Evolutionary conservation across 2,329 filamentous ascomycete species (phyloP).

Genomic region (Colletotrichum abscissum): DNA sequence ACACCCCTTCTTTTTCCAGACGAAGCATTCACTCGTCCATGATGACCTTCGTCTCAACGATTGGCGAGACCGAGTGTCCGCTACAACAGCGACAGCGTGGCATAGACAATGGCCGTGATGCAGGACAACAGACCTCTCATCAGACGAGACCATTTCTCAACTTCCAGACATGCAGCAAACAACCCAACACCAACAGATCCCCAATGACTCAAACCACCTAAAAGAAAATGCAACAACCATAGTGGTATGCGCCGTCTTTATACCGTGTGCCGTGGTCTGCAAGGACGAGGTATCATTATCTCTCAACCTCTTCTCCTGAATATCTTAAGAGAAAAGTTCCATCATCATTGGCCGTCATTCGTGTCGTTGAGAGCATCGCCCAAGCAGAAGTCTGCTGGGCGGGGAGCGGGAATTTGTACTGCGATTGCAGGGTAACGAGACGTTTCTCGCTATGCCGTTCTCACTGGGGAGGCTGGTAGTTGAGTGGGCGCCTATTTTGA

Average conservation of each 20-base stretch:
- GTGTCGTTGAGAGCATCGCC: constrained; percentile 32
- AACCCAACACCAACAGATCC: constrained; percentile 32
- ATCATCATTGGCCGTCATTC: constrained; percentile 37
- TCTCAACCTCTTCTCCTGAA: constrained; percentile 31
- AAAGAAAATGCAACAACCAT: constrained; percentile 35
- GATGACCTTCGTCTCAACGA: not conserved
- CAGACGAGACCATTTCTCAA: constrained; percentile 21
- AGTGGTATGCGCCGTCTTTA: constrained; percentile 34
- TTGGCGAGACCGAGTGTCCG: not conserved
- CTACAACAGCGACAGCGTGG: not conserved
- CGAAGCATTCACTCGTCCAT: constrained; percentile 6
- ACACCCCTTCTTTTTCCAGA: constrained; percentile 5
- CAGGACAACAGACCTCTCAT: constrained; percentile 17
- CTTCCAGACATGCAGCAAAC: constrained; percentile 33
- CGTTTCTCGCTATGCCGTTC: constrained; percentile 39
- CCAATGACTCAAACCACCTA: constrained; percentile 33
- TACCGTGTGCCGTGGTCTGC: constrained; percentile 28
- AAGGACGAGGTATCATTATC: constrained; percentile 33
- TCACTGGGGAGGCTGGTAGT: constrained; percentile 80
- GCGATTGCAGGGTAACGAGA: constrained; percentile 29
- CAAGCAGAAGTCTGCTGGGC: constrained; percentile 21
- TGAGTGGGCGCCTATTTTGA: constrained; percentile 77
- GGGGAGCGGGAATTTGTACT: constrained; percentile 24
- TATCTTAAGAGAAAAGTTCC: constrained; percentile 40
- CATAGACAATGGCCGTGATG: constrained; percentile 5